Evolutionary conservation across 179 eudicot genomes (phyloP), one percentile per base, ranked within the genome.

Genomic region (Heliamphora pulchella): DNA sequence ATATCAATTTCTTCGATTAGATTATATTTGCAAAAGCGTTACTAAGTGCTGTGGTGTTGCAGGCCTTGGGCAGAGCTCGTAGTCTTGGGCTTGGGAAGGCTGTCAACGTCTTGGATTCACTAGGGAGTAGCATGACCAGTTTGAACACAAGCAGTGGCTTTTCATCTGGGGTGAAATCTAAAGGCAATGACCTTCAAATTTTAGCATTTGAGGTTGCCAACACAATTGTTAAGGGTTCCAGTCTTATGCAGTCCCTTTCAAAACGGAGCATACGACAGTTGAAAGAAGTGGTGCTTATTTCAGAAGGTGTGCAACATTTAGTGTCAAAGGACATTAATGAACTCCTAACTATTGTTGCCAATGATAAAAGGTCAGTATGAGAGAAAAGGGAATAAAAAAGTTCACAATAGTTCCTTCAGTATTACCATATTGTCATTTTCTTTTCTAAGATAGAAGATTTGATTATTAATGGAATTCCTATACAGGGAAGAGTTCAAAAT

Each of bases 131-230:
- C 84, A 86, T 96, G 88, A 88, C 91, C 31, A 90, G 89, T 86
- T 93, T 95, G 89, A 91, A 87, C 80, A 82, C 85, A 48, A 83
- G 88, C 79, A 86, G 94, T 75, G 96, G 96, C 54, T 96, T 95
- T 87, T 94, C 83, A 77, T 88, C 96, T 14, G 89, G 93, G 71
- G 82, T 83, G 75, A 83, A 96, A 41, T 88, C 86, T 20, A 89
- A 87, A 81, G 85, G 83, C 75, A 90, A 87, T 74, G 90, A 90
- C 80, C 89, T 96, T 79, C 54, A 89, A 47, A 94, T 96, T 78
- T 82, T 96, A 83, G 87, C 97, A 18, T 96, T 92, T 85, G 99
- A 96, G 84, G 98, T 96, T 79, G 99, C 99, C 20, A 96, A 96
- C 84, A 96, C 99, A 43, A 87, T 96, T 82, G 93, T 96, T 11